Evolutionary conservation across 108 stramenopile species (phyloP).

Genomic region (Cyclostephanos tholiformis): DNA sequence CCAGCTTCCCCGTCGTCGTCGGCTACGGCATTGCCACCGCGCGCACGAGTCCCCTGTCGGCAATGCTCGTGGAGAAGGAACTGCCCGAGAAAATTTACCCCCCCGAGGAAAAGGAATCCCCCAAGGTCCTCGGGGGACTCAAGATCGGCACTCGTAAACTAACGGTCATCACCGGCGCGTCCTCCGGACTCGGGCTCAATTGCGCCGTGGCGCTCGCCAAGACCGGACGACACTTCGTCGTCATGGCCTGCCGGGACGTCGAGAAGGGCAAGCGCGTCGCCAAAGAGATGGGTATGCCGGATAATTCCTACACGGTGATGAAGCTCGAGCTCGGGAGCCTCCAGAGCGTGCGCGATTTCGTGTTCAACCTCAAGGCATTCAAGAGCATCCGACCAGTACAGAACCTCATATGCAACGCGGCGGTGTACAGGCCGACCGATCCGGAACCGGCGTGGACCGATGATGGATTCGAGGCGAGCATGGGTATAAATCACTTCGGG

Average conservation of each 20-base stretch:
- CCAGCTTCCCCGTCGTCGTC: not conserved
- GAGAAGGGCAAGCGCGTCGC: conserved; percentile 88
- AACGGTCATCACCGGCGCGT: conserved; percentile 90
- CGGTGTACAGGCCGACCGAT: conserved; percentile 93
- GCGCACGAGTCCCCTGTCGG: conserved; percentile 24
- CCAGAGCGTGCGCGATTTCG: conserved; percentile 90
- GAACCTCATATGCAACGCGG: conserved; percentile 96
- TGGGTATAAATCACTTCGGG: conserved; percentile 97
- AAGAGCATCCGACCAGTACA: conserved; percentile 83
- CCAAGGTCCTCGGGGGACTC: conserved; percentile 85
- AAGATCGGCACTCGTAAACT: conserved; percentile 84
- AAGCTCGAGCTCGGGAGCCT: conserved; percentile 92
- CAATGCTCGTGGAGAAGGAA: conserved; percentile 58
- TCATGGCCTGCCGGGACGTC: conserved; percentile 92
- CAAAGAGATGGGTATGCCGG: conserved; percentile 75
- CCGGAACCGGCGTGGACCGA: conserved; percentile 90
- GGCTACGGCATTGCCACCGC: conserved; percentile 43
- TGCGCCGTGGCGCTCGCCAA: conserved; percentile 79
- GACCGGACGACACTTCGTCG: conserved; percentile 89
- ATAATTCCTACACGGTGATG: conserved; percentile 82
- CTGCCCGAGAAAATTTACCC: conserved; percentile 76
- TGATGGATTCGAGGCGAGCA: conserved; percentile 96
- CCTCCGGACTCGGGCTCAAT: conserved; percentile 89
- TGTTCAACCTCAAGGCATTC: conserved; percentile 94
- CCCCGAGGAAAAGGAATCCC: conserved; percentile 66